Evolutionary conservation across 495 filamentous ascomycete genomes (phyloP), one percentile per base, ranked within the genome.

Genomic region (Xylaria scruposa): DNA sequence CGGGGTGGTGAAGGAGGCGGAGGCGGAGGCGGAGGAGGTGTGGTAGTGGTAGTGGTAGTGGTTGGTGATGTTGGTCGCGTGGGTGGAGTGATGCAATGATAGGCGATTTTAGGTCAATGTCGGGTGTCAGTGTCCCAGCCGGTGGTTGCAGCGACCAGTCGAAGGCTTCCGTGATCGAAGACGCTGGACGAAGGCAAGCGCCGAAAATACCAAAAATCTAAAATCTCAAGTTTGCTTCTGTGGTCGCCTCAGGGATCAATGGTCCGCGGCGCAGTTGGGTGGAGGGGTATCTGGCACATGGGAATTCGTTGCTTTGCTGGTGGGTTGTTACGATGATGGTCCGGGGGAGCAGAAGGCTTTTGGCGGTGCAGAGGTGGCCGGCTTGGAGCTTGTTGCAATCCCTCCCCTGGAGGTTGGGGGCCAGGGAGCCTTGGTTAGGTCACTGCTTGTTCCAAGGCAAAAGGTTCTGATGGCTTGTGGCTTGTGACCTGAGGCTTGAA

Each of bases 21-120:
- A 33, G 60, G 56, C 8, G 60, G 40, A 26, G 42, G 53, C 1
- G 42, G 44, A 44, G 56, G 29, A n/a, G 67, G 13, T 26, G 67
- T 46, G 42, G 49, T 72, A 38, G 47, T 31, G 29, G 29, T 31
- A 31, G 3, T 31, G 29, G 29, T 31, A 31, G 29, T 31, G 29
- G 29, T 31, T 66, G 60, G 21, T 67, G 62, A 71, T 71, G 60
- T 58, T 71, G 69, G 44, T 71, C 70, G 70, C 70, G 70, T 72
- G 70, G 62, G 70, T 72, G 70, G 70, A 72, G 70, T 61, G 70
- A 72, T 72, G 64, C 70, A 72, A 72, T 72, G 62, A 51, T 46
- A 44, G 70, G 26, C 54, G 58, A 26, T 17, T 42, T 72, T 72
- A 33, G 70, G 70, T 68, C 64, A 33, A 21, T 40, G 64, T 72